Conservation (phyloP, 495 filamentous ascomycete genomes). For the Aspergillus coremiiformis region DNA sequence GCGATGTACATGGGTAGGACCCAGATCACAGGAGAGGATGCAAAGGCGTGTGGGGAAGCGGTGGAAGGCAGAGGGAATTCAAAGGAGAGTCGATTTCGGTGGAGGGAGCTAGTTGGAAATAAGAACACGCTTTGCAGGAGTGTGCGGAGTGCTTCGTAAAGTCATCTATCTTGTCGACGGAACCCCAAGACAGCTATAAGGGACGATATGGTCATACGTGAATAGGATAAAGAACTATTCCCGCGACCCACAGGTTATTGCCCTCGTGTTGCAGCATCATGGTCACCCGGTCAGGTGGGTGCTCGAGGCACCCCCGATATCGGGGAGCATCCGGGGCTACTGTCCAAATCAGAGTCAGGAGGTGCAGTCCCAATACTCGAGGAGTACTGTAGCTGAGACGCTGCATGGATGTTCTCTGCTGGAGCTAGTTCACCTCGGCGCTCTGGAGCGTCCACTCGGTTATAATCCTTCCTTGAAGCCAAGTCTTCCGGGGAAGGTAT, state of each 20-base stretch:
- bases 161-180: background rate
- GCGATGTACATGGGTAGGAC: background rate
- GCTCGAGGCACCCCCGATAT: background rate
- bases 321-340: slow-evolving; percentile 10
- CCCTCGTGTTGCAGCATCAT: background rate
- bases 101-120: background rate
- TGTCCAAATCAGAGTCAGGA: slow-evolving; percentile 10
- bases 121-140: background rate
- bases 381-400: slow-evolving; percentile 3
- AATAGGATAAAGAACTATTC: background rate
- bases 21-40: background rate
- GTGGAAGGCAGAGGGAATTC: background rate
- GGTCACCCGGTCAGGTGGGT: background rate
- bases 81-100: background rate
- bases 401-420: background rate
- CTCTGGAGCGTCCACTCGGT: slow-evolving; percentile 4
- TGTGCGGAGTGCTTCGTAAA: background rate
- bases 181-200: background rate
- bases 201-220: background rate
- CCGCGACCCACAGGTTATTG: background rate
- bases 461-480: background rate
- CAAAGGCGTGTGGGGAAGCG: background rate
- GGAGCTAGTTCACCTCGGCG: background rate
- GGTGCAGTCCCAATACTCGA: slow-evolving; percentile 4
- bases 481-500: background rate